Evolutionary conservation across 139 green algal genomes (phyloP), one percentile per base, ranked within the genome.

Genomic region (Astrephomene gubernaculifera): DNA sequence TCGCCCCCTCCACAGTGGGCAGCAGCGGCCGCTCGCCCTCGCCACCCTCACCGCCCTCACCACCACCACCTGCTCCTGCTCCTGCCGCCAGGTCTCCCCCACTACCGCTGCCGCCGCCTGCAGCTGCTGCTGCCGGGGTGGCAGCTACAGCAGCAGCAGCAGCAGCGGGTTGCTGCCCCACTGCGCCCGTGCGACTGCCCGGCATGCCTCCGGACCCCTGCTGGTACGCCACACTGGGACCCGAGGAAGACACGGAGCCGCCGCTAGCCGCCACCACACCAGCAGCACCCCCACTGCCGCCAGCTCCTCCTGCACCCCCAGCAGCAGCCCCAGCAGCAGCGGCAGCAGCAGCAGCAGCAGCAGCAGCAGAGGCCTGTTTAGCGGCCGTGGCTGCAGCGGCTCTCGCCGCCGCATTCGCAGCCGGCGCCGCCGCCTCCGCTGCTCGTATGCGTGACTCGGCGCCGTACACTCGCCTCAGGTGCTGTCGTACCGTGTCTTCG

Each of bases 391-490:
- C 67, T 36, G 67, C 67, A 27, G 57, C 57, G 19, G 57, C 57
- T 24, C 31, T 65, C 17, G 57, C 57, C 6, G 57, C 57, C 57
- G 57, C 57, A 6, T 17, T 24, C 17, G 57, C 57, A 6, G 57
- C 57, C 57, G 27, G 14, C 27, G 76, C 76, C 29, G 76, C 60
- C 21, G 60, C 60, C 60, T 83, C 76, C 21, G 76, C 76, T 29
- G 60, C 60, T 5, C 60, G 60, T 0, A 72, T 52, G 4, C 39
- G 21, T 3, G 60, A 29, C 5, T 83, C 76, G 25, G 33, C 35
- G 38, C 76, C 76, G 76, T 83, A 83, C 76, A 83, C 76, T 21
- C 72, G 41, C 0, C 76, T 57, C 25, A 64, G 67, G 76, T 83
- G 64, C 57, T 83, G 76, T 41, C 76, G 60, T 73, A 83, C 41